A percentile compares a stretch with the other conserved stretches of the same genome.
Conservation (phyloP, 2,329 filamentous ascomycete species). For the Beauveria scarabaeidicola region DNA sequence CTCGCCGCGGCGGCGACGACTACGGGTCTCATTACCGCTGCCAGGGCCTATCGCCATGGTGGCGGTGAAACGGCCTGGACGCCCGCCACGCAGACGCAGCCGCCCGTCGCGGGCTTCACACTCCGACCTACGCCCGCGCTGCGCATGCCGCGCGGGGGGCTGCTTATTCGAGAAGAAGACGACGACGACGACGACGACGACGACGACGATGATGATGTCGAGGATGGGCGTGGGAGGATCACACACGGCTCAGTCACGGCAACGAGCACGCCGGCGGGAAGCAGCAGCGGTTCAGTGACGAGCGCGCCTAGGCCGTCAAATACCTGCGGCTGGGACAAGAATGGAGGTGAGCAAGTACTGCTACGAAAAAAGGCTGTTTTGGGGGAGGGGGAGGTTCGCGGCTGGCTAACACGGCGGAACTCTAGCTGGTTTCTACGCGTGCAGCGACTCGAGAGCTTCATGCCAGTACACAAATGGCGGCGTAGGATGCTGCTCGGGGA, state of each 20-base stretch:
- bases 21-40: background rate
- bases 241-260: background rate
- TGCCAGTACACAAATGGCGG: background rate
- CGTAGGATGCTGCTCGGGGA: background rate
- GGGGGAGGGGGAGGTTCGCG: no score
- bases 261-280: background rate
- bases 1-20: background rate
- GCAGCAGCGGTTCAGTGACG: background rate
- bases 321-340: slow-evolving; percentile 5
- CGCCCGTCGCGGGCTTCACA: background rate
- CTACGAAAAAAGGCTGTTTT: background rate
- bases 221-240: background rate
- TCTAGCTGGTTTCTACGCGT: background rate
- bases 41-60: background rate
- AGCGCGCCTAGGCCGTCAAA: background rate
- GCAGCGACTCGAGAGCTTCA: background rate
- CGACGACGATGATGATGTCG: slow-evolving; percentile 1
- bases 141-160: background rate
- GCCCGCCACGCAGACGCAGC: background rate
- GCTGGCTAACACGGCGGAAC: background rate
- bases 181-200: background rate
- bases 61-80: background rate
- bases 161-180: background rate
- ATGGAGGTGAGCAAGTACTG: background rate
- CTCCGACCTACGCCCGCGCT: background rate